These are phyloP conservation scores for Phaffomyces thermotolerans DNA, from an alignment of 805 yeast genomes.

Conservation along the genomic window DNA sequence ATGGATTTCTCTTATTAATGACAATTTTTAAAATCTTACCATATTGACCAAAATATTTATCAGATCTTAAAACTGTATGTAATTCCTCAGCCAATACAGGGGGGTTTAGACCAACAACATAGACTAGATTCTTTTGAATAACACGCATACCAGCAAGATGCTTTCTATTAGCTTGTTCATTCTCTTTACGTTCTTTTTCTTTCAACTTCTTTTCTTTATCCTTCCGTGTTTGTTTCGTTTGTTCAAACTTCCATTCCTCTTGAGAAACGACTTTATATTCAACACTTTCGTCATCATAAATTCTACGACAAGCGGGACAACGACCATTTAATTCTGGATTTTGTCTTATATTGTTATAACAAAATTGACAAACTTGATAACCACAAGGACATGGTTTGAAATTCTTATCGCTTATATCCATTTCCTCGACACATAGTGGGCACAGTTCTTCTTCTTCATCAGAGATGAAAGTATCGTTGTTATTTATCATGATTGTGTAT, in stretches of 20 bases:
- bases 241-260: constrained; percentile 80
- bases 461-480: constrained; percentile 52
- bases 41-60: constrained; percentile 96
- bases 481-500: constrained; percentile 17
- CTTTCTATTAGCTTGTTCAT: constrained; percentile 72
- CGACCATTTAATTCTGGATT: constrained; percentile 93
- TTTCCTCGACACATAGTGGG: constrained; percentile 95
- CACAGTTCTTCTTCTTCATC: constrained; percentile 78
- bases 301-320: constrained; percentile 96
- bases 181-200: constrained; percentile 88
- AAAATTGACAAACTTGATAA: constrained; percentile 95
- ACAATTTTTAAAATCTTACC: constrained; percentile 94
- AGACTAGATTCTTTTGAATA: constrained; percentile 94
- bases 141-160: constrained; percentile 96
- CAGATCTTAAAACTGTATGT: constrained; percentile 74
- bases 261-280: constrained; percentile 77
- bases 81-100: constrained; percentile 74
- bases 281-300: constrained; percentile 87
- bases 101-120: constrained; percentile 92
- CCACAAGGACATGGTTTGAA: constrained; percentile 99
- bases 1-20: constrained; percentile 67
- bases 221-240: constrained; percentile 68
- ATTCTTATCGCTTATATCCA: constrained; percentile 93
- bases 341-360: constrained; percentile 92
- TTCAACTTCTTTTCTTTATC: constrained; percentile 78